Conservation (phyloP, 1,284 basidiomycete genomes). For the Leccinum fallax region DNA sequence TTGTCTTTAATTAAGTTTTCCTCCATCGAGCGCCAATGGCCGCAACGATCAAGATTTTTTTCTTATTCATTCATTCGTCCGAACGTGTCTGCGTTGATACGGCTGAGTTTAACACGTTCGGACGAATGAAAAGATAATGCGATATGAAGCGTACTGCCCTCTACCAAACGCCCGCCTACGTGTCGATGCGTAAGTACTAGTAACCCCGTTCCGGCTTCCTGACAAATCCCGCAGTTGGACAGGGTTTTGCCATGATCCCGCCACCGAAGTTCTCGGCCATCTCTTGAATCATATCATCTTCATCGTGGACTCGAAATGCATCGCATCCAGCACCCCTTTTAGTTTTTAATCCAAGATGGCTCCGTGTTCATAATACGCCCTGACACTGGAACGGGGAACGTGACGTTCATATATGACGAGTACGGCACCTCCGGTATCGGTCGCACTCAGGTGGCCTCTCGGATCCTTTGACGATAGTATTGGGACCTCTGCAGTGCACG, state of each 20-base stretch:
- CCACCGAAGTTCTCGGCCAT: not conserved
- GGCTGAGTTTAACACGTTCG: not conserved
- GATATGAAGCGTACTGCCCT: slow-evolving; percentile 19
- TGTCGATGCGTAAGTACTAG: not conserved
- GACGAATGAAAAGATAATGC: not conserved
- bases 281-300: no score
- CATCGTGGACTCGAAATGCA: no score
- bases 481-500: slow-evolving; percentile 16
- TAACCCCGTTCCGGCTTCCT: slow-evolving; percentile 14
- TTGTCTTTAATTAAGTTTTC: slow-evolving; percentile 1
- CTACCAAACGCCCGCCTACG: not conserved
- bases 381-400: no score
- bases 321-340: no score
- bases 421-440: slow-evolving; percentile 1
- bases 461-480: slow-evolving; percentile 8
- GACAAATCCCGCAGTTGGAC: slow-evolving; percentile 1
- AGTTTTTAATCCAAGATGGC: no score
- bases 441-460: slow-evolving; percentile 4
- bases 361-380: no score
- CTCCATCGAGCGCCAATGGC: not conserved
- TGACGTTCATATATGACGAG: not conserved
- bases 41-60: not conserved
- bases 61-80: slow-evolving; percentile 13
- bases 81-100: not conserved
- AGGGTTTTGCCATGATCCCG: slow-evolving; percentile 11